A percentile compares a stretch with the other conserved stretches of the same genome.
These are phyloP conservation scores for Collybia sp. DNA, from an alignment of 768 basidiomycete genomes.

Conservation along the genomic window DNA sequence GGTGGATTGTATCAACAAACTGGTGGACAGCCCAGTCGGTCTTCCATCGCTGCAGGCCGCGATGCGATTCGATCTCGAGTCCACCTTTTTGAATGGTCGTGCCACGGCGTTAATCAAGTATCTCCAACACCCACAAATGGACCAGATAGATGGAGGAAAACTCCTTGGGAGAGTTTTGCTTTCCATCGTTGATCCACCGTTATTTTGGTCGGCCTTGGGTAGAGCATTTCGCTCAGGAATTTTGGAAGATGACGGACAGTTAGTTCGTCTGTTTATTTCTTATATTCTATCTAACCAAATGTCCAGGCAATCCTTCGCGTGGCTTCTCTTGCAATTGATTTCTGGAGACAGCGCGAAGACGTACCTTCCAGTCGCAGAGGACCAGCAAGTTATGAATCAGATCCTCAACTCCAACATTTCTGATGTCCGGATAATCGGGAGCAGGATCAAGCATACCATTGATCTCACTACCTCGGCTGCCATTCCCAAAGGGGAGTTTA, in stretches of 20 bases:
- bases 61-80: slow-evolving; percentile 33
- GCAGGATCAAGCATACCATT: slow-evolving; percentile 21
- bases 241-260: slow-evolving; percentile 28
- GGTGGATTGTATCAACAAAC: slow-evolving; percentile 26
- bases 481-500: slow-evolving; percentile 15
- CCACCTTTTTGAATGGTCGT: slow-evolving; percentile 36
- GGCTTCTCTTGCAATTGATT: slow-evolving; percentile 33
- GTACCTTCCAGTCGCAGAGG: slow-evolving; percentile 27
- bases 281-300: too few relatives aligned
- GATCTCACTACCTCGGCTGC: slow-evolving; percentile 18
- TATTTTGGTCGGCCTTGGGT: slow-evolving; percentile 42
- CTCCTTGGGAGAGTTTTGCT: slow-evolving; percentile 33
- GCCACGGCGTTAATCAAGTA: slow-evolving; percentile 31
- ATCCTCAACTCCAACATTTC: slow-evolving; percentile 21
- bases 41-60: slow-evolving; percentile 31
- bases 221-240: slow-evolving; percentile 26
- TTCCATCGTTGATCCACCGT: slow-evolving; percentile 41
- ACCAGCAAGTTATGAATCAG: slow-evolving; percentile 14
- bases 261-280: too few relatives aligned
- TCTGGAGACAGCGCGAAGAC: slow-evolving; percentile 14
- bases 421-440: slow-evolving; percentile 15
- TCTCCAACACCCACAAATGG: slow-evolving; percentile 30
- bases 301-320: slow-evolving; percentile 19
- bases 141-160: slow-evolving; percentile 34
- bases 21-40: slow-evolving; percentile 31